Conservation (phyloP, 2,329 filamentous ascomycete species). For the Colletotrichum melonis region DNA sequence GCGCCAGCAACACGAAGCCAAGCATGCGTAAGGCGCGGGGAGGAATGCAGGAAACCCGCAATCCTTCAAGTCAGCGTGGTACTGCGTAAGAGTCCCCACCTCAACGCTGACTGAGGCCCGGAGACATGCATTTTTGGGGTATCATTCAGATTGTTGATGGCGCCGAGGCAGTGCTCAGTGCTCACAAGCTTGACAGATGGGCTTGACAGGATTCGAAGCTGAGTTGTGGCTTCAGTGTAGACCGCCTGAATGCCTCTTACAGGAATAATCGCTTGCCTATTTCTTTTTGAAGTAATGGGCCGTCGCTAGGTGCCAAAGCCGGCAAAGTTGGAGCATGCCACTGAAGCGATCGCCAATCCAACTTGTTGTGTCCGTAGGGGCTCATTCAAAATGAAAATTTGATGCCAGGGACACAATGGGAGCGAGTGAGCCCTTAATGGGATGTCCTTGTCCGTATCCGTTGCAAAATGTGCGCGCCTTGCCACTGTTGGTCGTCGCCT, state of each 20-base stretch:
- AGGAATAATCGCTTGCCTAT: background rate
- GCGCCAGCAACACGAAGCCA: background rate
- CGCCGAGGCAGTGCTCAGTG: conserved; percentile 5
- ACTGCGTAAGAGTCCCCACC: background rate
- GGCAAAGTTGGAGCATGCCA: background rate
- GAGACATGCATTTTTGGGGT: background rate
- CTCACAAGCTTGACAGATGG: background rate
- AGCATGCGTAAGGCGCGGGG: background rate
- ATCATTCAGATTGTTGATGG: background rate
- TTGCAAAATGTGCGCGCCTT: background rate
- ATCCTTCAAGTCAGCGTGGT: background rate
- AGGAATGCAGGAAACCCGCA: background rate
- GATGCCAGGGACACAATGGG: background rate
- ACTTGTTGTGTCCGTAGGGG: background rate
- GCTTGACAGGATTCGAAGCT: background rate
- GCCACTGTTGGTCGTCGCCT: background rate
- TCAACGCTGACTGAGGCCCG: background rate
- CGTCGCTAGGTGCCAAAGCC: background rate
- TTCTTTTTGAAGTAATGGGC: background rate
- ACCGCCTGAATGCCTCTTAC: background rate
- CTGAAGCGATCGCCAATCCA: background rate
- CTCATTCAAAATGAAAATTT: background rate
- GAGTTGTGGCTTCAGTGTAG: background rate
- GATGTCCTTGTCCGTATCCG: background rate
- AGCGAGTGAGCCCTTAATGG: background rate